Evolutionary conservation across 208 protist genomes (phyloP), one percentile per base, ranked within the genome.

Genomic region (Naegleria lovaniensis): DNA sequence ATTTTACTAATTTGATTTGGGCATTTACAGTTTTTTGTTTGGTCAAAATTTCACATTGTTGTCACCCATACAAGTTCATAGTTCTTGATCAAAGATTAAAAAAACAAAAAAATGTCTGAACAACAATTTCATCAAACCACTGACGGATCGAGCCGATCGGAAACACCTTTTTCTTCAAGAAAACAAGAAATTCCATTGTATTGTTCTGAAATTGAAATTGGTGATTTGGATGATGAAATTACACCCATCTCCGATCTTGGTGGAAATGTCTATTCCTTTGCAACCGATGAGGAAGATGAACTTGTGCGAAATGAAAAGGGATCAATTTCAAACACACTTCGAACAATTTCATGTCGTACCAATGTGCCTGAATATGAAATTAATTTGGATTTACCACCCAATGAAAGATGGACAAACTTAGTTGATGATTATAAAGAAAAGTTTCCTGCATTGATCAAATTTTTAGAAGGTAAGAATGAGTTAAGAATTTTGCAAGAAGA

Each of bases 351-450:
- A 36, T 19, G 6, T 13, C 0, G 19, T 15, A 79, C 67, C 13
- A 79, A 79, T 36, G 67, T 79, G 25, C 67, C 67, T 9, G 67
- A 79, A 79, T 79, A 79, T 79, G 67, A 79, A 79, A 79, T 79
- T 79, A 33, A 79, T 79, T 79, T 79, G 9, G 67, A 79, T 79
- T 13, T 36, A 36, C 25, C 67, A 79, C 3, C 67, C 2, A 36
- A 25, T 11, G 67, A 79, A 13, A 29, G 67, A 36, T 79, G 67
- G 67, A 36, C 25, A 1, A 9, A 25, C 1, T 13, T 79, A 13
- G 36, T 79, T 79, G 29, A 79, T 36, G 67, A 79, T 79, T 79
- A 79, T 79, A 79, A 79, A 79, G 16, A 29, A 15, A 79, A 79
- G 36, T 79, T 79, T 79, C 67, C 67, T 15, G 29, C 16, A 29